Evolutionary conservation across 2,329 filamentous ascomycete genomes (phyloP).

Genomic region (Zelopaecilomyces penicillatus): DNA sequence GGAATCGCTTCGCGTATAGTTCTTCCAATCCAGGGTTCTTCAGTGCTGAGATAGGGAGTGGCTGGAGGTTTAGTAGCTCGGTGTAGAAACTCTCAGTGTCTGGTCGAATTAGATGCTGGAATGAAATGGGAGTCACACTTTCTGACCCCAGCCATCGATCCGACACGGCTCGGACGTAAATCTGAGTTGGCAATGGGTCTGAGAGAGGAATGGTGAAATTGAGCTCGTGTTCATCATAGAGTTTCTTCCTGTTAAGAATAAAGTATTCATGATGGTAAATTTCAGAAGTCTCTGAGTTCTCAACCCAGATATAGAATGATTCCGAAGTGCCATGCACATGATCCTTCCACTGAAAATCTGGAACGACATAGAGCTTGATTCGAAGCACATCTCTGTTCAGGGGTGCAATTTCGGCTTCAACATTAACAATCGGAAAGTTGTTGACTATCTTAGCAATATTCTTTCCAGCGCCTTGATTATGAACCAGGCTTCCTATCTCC

Average conservation of each 20-base stretch:
- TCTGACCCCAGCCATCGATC: conserved; percentile 96
- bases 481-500: conserved; percentile 84
- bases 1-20: conserved; percentile 79
- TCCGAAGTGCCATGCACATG: conserved; percentile 88
- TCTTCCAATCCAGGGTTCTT: conserved; percentile 84
- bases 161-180: conserved; percentile 89
- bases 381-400: conserved; percentile 89
- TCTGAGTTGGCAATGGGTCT: conserved; percentile 88
- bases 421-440: conserved; percentile 83
- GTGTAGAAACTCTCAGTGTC: conserved; percentile 98
- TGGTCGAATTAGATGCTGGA: conserved; percentile 93
- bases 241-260: conserved; percentile 79
- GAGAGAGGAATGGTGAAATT: conserved; percentile 95
- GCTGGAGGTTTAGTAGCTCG: conserved; percentile 84
- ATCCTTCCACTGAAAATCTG: conserved; percentile 93
- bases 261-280: conserved; percentile 98
- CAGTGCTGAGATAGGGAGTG: conserved; percentile 75
- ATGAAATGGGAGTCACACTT: conserved; percentile 89
- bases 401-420: conserved; percentile 92
- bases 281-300: conserved; percentile 94
- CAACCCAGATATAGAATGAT: conserved; percentile 98
- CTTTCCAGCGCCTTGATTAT: conserved; percentile 80
- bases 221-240: conserved; percentile 93
- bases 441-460: conserved; percentile 74
- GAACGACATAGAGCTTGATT: conserved; percentile 77